Evolutionary conservation across 805 yeast species (phyloP).

Genomic region (Metschnikowia matae): DNA sequence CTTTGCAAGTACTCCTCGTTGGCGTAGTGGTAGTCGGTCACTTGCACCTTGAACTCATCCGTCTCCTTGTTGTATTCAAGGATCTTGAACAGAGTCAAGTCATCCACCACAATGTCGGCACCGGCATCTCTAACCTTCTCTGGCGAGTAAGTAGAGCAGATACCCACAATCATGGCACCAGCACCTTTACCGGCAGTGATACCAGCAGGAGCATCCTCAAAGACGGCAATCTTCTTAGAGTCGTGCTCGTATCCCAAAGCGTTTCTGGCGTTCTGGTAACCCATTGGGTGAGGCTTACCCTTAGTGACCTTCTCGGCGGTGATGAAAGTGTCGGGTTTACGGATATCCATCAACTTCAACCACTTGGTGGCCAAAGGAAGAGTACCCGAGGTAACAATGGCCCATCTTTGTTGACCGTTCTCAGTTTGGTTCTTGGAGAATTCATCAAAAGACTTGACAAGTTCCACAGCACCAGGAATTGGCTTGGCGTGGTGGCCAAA

Average conservation of each 20-base stretch:
- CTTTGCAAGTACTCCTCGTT: conserved; percentile 34
- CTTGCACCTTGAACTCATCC: conserved; percentile 41
- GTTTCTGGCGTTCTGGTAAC: conserved; percentile 60
- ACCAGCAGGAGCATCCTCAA: conserved; percentile 91
- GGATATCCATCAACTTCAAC: conserved; percentile 60
- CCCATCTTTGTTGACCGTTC: conserved; percentile 61
- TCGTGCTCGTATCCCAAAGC: conserved; percentile 38
- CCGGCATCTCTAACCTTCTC: conserved; percentile 69
- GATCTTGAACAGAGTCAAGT: conserved; percentile 59
- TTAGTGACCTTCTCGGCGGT: conserved; percentile 74
- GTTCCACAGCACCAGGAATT: conserved; percentile 69
- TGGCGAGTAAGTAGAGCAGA: conserved; percentile 73
- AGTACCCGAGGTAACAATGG: conserved; percentile 84
- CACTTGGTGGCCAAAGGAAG: conserved; percentile 72
- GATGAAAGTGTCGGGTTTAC: conserved; percentile 70
- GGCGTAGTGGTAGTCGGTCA: conserved; percentile 40
- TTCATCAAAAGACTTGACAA: conserved; percentile 51
- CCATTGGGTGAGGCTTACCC: conserved; percentile 88
- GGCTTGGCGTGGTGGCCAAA: conserved; percentile 72
- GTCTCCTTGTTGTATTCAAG: conserved; percentile 46
- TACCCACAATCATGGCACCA: conserved; percentile 78
- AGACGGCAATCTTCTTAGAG: conserved; percentile 52
- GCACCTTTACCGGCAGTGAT: conserved; percentile 78
- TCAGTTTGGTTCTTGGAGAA: conserved; percentile 41
- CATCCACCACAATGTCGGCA: conserved; percentile 77